Conservation (phyloP, 2,329 filamentous ascomycete species). For the Lasiodiplodia citricola region DNA sequence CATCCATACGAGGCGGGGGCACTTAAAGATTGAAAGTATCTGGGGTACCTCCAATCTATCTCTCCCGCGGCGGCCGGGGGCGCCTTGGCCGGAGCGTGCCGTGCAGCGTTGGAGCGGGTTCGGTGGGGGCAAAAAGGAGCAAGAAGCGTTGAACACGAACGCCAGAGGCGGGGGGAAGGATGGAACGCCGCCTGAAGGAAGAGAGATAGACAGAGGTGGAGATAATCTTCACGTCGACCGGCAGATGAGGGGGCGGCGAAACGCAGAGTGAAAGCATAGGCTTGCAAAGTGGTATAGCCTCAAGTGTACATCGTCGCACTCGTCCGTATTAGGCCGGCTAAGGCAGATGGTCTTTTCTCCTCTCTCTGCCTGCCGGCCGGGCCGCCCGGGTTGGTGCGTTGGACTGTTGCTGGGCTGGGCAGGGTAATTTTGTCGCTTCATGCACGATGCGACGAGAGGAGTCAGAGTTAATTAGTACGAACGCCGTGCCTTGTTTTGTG, state of each 20-base stretch:
- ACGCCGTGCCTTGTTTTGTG: no score
- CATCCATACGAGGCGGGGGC: background rate
- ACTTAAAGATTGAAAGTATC: background rate
- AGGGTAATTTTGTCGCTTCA: background rate
- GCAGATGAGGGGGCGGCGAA: no score
- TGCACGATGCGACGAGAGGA: background rate
- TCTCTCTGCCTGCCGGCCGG: no score
- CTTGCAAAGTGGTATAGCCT: no score
- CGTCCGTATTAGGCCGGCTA: no score
- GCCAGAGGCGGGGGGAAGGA: background rate
- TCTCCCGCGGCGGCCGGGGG: background rate
- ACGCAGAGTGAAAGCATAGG: no score
- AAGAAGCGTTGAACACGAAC: slow-evolving; percentile 14
- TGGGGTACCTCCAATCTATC: background rate
- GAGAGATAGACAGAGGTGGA: no score
- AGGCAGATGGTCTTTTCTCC: no score
- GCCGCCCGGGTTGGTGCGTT: no score
- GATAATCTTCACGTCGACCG: background rate
- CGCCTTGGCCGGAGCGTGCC: background rate
- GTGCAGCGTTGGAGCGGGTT: background rate
- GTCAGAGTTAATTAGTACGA: background rate
- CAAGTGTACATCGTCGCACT: background rate
- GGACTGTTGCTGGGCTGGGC: no score
- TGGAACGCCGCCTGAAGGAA: background rate
- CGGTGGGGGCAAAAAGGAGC: background rate